phyloP scores from a whole-genome alignment of 148 eudicot genomes.

The Diospyros lotus region DNA sequence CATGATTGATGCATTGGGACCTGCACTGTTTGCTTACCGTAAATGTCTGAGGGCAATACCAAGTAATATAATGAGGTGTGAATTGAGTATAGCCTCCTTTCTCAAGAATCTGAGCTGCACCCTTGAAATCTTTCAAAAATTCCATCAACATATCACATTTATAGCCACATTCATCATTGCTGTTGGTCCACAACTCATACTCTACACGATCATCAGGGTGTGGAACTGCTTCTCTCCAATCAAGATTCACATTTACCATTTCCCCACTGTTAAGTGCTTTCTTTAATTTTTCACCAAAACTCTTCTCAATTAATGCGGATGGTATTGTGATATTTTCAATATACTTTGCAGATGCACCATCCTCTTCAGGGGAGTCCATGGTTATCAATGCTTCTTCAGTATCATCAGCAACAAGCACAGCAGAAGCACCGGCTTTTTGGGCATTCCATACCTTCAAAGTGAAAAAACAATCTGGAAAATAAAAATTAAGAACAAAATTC shows the following conservation, averaged over 20 bases:
- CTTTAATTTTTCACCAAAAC: constrained; percentile 68
- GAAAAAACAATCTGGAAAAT: constrained; percentile 71
- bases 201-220: constrained; percentile 97
- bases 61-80: constrained; percentile 90
- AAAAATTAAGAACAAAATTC: background rate
- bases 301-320: constrained; percentile 78
- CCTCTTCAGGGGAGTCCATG: constrained; percentile 90
- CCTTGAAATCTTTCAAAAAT: constrained; percentile 84
- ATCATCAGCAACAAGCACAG: constrained; percentile 90
- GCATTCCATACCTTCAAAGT: constrained; percentile 94
- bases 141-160: constrained; percentile 92
- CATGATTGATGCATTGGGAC: constrained; percentile 93
- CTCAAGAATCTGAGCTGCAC: constrained; percentile 85
- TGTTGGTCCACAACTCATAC: constrained; percentile 91
- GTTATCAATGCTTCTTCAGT: constrained; percentile 74
- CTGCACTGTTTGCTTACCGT: constrained; percentile 87
- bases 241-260: constrained; percentile 89
- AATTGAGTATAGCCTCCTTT: constrained; percentile 89
- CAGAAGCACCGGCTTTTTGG: constrained; percentile 93
- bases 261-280: constrained; percentile 53
- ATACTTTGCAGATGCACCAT: constrained; percentile 64
- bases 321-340: constrained; percentile 89
- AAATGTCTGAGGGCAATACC: constrained; percentile 95
- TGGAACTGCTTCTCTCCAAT: constrained; percentile 97
- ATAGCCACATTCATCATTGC: constrained; percentile 89